These are phyloP conservation scores for Athelia psychrophila DNA, from an alignment of 1,284 basidiomycete genomes.

Conservation along the genomic window DNA sequence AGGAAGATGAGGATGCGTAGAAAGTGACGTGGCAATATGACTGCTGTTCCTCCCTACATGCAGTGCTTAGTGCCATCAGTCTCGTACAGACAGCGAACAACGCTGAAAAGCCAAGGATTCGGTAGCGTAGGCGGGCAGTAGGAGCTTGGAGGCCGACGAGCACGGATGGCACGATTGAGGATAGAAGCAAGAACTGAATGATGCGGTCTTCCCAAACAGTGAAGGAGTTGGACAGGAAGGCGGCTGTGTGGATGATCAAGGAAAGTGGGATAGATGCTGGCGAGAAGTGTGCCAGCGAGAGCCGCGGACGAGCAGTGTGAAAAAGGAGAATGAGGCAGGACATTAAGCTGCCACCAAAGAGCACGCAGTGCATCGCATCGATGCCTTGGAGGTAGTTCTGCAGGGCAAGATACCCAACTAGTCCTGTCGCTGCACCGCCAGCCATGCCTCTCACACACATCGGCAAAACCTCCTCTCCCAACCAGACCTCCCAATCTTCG, in stretches of 20 bases:
- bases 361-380: constrained; percentile 35
- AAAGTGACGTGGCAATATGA: constrained; percentile 87
- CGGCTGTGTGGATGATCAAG: constrained; percentile 64
- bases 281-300: constrained; percentile 26
- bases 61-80: constrained; percentile 72
- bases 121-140: constrained; percentile 64
- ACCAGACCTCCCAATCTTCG: constrained; percentile 41
- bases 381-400: constrained; percentile 38
- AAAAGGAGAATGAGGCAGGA: constrained; percentile 40
- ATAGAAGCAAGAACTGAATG: constrained; percentile 70
- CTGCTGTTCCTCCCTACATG: constrained; percentile 95
- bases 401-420: constrained; percentile 30
- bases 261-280: constrained; percentile 41
- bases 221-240: constrained; percentile 91
- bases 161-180: constrained; percentile 58
- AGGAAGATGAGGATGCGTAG: constrained; percentile 68
- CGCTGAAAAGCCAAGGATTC: constrained; percentile 70
- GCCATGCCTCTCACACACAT: constrained; percentile 33
- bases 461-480: constrained; percentile 24
- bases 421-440: constrained; percentile 42
- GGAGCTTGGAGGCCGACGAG: constrained; percentile 65
- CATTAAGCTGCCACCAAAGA: constrained; percentile 43
- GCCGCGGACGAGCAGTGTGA: constrained; percentile 18
- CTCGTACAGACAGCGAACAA: constrained; percentile 73
- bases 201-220: constrained; percentile 94